Evolutionary conservation across 805 yeast genomes (phyloP), one percentile per base, ranked within the genome.

Genomic region (Tetrapisispora namnaoensis): DNA sequence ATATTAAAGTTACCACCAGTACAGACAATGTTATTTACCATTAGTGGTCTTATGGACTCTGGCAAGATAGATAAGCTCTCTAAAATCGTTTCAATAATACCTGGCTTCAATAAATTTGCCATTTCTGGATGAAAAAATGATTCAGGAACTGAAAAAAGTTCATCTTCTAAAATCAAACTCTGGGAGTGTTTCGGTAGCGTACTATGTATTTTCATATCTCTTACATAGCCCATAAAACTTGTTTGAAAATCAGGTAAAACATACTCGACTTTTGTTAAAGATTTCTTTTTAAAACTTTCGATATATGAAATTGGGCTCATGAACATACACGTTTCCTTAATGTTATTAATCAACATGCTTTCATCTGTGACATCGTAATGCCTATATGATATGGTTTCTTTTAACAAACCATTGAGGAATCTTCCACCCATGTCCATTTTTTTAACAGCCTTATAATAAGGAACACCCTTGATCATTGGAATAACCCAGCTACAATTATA

Each of bases 301-400:
- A 60, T 60, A 58, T 55, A 62, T 34, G 70, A 78, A 80, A 63
- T 86, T 75, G 36, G 91, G 70, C 51, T 59, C 48, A 65, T 58
- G 43, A 59, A 65, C 2, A 62, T 44, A 51, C 70, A 66, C 36
- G 76, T 71, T 60, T 90, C 96, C 60, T 93, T 93, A 55, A 95
- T 85, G 44, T 84, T 81, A 60, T 89, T 87, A 44, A 93, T 82
- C 43, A 93, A 68, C 2, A 85, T 71, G 0, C 95, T 83, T 65
- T 95, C 99, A 52, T 93, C 96, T 61, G 87, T 81, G 55, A 93
- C 89, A 60, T 93, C 91, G 64, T 90, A 93, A 69, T 93, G 93
- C 47, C 97, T 73, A 61, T 85, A 93, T 2, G 96, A 87, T 13
- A 91, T 78, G 44, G 86, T 74, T 60, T 93, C 98, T 53, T 89